phyloP scores from a whole-genome alignment of 345 rosid species.

The Garcia nutans region DNA sequence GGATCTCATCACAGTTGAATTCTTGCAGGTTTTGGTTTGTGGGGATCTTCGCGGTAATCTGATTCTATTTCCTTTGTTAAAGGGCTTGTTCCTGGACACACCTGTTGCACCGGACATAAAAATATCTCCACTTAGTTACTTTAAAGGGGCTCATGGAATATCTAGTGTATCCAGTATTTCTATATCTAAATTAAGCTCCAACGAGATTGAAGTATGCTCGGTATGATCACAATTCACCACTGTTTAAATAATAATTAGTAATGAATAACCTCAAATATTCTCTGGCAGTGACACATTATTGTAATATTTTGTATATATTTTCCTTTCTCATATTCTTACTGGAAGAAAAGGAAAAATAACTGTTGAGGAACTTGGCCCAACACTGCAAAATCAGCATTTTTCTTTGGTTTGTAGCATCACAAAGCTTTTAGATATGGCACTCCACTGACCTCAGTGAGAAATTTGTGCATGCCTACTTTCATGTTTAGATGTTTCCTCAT shows the following conservation, averaged over 20 bases:
- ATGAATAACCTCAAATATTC: conserved; percentile 9
- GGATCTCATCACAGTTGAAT: conserved; percentile 8
- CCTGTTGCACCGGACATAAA: conserved; percentile 35
- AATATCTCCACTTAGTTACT: conserved; percentile 61
- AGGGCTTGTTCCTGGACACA: conserved; percentile 39
- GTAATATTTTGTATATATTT: conserved; percentile 10
- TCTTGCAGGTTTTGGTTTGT: conserved; percentile 76
- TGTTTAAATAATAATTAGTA: not conserved
- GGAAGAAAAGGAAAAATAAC: conserved; percentile 8
- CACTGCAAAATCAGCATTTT: not conserved
- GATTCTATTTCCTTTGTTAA: conserved; percentile 65
- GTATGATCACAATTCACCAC: conserved; percentile 40
- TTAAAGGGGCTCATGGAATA: conserved; percentile 97
- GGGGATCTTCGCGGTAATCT: conserved; percentile 96
- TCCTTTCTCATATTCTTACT: not conserved
- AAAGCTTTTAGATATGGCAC: not conserved
- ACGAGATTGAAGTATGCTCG: conserved; percentile 69
- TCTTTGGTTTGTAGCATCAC: not conserved
- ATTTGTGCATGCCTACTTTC: not conserved
- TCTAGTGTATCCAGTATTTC: conserved; percentile 75
- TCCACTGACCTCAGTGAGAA: not conserved
- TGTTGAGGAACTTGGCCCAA: not conserved
- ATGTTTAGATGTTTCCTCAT: not conserved
- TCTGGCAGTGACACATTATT: conserved; percentile 2
- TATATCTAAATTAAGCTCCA: conserved; percentile 46